These are phyloP conservation scores for Didymella arachidicola DNA, from an alignment of 2,329 filamentous ascomycete species.

Conservation along the genomic window DNA sequence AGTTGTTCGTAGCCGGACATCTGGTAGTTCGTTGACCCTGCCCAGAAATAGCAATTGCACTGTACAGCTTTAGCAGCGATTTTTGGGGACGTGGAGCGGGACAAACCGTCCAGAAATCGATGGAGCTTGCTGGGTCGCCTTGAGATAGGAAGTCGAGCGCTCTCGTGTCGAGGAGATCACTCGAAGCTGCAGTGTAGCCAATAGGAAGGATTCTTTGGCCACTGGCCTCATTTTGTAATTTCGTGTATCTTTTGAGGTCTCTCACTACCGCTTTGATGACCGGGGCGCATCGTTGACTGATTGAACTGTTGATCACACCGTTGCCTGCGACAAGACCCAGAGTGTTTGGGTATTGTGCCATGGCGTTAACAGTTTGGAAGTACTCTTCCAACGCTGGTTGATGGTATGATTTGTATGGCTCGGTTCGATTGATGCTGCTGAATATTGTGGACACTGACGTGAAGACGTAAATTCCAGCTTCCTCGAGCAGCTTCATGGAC, in stretches of 20 bases:
- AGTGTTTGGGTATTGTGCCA: conserved; percentile 21
- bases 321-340: conserved; percentile 16
- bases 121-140: conserved; percentile 13
- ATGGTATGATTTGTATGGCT: conserved; percentile 20
- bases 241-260: conserved; percentile 23
- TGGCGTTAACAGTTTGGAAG: conserved; percentile 16
- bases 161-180: conserved; percentile 6
- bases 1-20: conserved; percentile 11
- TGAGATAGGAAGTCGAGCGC: conserved; percentile 14
- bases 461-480: conserved; percentile 24
- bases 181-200: conserved; percentile 12
- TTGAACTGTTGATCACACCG: conserved; percentile 5
- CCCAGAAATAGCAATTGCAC: conserved; percentile 18
- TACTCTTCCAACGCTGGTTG: conserved; percentile 4
- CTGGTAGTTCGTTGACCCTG: conserved; percentile 8
- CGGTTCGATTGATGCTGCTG: conserved; percentile 16
- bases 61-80: not conserved
- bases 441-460: conserved; percentile 11
- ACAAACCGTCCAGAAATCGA: conserved; percentile 22
- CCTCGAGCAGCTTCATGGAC: conserved; percentile 24
- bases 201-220: conserved; percentile 15
- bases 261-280: conserved; percentile 21
- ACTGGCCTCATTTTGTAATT: conserved; percentile 5
- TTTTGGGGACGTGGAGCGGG: no score
- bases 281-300: not conserved